Percentiles rank a stretch among this genome's conserved stretches.
These are phyloP conservation scores for Gliomastix tumulicola DNA, from an alignment of 2,329 filamentous ascomycete genomes.

Conservation along the genomic window DNA sequence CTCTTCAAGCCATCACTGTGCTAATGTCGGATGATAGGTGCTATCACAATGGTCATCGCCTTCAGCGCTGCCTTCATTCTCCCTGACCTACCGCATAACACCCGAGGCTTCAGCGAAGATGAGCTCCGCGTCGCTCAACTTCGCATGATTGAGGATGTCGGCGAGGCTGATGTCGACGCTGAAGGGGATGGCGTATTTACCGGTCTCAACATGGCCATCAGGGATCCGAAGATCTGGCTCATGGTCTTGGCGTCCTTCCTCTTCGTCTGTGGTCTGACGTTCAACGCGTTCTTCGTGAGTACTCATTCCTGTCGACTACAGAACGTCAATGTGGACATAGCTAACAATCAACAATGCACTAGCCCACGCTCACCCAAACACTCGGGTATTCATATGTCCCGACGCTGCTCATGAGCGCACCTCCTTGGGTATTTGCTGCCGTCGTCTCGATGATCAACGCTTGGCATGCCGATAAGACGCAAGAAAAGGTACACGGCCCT, in stretches of 20 bases:
- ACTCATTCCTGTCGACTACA: no score
- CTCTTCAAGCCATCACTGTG: background rate
- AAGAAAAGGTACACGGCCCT: slow-evolving; percentile 27
- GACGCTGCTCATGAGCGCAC: slow-evolving; percentile 47
- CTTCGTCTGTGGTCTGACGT: slow-evolving; percentile 50
- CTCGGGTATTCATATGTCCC: slow-evolving; percentile 45
- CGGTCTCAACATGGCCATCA: slow-evolving; percentile 50
- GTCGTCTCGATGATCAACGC: slow-evolving; percentile 47
- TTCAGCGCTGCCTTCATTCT: slow-evolving; percentile 38
- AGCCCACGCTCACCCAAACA: slow-evolving; percentile 43
- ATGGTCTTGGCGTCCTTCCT: slow-evolving; percentile 56
- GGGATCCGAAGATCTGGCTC: slow-evolving; percentile 54
- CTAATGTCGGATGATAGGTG: no score
- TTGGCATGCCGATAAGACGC: slow-evolving; percentile 46
- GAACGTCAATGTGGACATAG: no score
- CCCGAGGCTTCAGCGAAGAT: slow-evolving; percentile 50
- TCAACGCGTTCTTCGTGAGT: slow-evolving; percentile 50
- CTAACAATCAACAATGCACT: no score
- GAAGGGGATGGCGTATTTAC: slow-evolving; percentile 39
- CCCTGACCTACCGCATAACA: slow-evolving; percentile 47
- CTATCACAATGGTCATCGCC: slow-evolving; percentile 39
- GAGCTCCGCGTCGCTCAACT: slow-evolving; percentile 47
- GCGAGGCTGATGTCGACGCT: slow-evolving; percentile 45
- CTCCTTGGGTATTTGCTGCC: slow-evolving; percentile 54
- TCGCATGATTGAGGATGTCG: slow-evolving; percentile 50